phyloP scores from a whole-genome alignment of 768 basidiomycete genomes.

The Paxillus involutus region DNA sequence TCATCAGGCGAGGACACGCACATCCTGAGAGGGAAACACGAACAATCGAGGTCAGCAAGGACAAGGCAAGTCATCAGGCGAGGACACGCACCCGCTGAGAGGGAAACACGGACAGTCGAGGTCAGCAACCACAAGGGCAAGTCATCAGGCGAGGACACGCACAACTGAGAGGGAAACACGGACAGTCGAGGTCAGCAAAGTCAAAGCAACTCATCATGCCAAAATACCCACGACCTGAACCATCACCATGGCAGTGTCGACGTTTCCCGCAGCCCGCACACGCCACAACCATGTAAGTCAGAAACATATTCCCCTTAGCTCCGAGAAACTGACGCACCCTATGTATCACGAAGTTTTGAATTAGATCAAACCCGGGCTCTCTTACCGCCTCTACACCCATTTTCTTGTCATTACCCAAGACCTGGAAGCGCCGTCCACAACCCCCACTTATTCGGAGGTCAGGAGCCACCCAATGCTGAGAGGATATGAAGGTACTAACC shows the following conservation, averaged over 20 bases:
- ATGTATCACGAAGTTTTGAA: background rate
- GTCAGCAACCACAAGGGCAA: conserved; percentile 13
- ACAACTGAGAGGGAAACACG: background rate
- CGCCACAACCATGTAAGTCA: too few relatives aligned
- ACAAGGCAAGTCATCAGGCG: too few relatives aligned
- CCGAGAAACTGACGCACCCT: too few relatives aligned
- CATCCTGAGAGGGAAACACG: too few relatives aligned
- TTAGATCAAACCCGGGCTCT: background rate
- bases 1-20: too few relatives aligned
- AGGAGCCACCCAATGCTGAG: background rate
- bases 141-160: background rate
- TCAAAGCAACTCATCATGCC: too few relatives aligned
- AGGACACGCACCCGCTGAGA: conserved; percentile 7
- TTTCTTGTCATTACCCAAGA: background rate
- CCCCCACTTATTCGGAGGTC: background rate
- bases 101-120: conserved; percentile 21
- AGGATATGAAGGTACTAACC: background rate
- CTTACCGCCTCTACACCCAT: background rate
- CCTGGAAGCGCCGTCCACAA: background rate
- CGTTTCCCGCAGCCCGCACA: too few relatives aligned
- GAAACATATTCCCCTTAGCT: too few relatives aligned
- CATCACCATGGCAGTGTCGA: too few relatives aligned
- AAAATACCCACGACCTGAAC: too few relatives aligned
- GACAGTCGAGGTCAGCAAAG: background rate
- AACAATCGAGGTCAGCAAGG: too few relatives aligned